Evolutionary conservation across 2,329 filamentous ascomycete species (phyloP).

Genomic region (Juglanconis oblonga): DNA sequence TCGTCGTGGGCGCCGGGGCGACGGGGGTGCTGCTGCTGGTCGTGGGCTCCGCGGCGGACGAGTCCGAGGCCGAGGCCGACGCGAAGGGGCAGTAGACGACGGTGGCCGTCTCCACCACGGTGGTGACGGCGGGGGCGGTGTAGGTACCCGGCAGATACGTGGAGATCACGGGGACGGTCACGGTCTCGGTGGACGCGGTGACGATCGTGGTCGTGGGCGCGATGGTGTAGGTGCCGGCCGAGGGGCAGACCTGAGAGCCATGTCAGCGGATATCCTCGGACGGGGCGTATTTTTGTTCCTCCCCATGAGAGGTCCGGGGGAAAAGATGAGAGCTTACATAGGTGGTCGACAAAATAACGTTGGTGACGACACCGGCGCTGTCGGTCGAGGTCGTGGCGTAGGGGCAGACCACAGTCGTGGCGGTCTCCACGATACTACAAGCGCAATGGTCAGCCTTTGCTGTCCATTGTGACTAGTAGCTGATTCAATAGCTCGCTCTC

Average conservation of each 20-base stretch:
- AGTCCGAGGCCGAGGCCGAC: conserved; percentile 37
- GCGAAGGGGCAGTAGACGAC: conserved; percentile 71
- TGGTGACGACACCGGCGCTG: conserved; percentile 58
- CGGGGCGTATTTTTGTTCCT: neutral
- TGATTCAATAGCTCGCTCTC: neutral
- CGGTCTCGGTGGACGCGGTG: conserved; percentile 46
- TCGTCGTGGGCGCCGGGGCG: conserved; percentile 24
- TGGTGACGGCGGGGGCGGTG: conserved; percentile 62
- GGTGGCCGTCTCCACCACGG: conserved; percentile 66
- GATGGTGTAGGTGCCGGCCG: conserved; percentile 73
- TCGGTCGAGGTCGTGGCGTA: conserved; percentile 61
- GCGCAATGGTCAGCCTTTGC: neutral
- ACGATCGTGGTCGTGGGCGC: conserved; percentile 63
- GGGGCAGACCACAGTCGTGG: conserved; percentile 68
- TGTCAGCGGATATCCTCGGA: neutral
- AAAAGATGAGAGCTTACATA: conserved; percentile 38
- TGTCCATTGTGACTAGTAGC: neutral
- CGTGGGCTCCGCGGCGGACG: conserved; percentile 30
- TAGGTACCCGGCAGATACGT: conserved; percentile 69
- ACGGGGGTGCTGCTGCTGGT: conserved; percentile 24
- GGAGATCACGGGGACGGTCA: conserved; percentile 65
- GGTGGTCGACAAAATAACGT: conserved; percentile 65
- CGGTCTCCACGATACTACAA: conserved; percentile 51
- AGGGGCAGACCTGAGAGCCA: conserved; percentile 55
- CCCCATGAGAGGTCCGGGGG: neutral